Evolutionary conservation across 1,284 basidiomycete genomes (phyloP).

Genomic region (Ustilago bromivora): DNA sequence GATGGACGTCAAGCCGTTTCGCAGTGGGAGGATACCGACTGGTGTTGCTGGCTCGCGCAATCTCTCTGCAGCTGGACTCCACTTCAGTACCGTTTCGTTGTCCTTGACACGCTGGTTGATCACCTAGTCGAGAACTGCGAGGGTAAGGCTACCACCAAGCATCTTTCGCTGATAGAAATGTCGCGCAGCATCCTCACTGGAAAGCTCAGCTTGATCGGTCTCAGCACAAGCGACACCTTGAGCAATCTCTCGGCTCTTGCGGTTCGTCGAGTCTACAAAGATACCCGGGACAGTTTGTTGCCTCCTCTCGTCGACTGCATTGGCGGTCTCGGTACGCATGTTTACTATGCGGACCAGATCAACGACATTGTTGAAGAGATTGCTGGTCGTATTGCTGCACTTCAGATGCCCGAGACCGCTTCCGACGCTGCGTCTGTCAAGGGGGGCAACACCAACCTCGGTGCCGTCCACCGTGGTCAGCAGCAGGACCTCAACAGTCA

Average conservation of each 20-base stretch:
- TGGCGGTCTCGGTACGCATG: conserved; percentile 84
- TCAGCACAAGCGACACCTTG: conserved; percentile 90
- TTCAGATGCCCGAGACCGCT: conserved; percentile 77
- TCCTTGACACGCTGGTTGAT: conserved; percentile 87
- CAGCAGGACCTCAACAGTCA: conserved; percentile 45
- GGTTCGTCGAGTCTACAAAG: conserved; percentile 76
- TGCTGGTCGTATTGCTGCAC: conserved; percentile 78
- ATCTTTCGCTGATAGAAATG: conserved; percentile 82
- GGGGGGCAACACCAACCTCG: conserved; percentile 68
- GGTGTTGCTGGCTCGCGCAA: conserved; percentile 85
- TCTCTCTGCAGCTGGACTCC: conserved; percentile 84
- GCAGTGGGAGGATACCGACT: conserved; percentile 80
- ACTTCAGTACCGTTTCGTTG: conserved; percentile 90
- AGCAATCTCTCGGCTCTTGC: conserved; percentile 75
- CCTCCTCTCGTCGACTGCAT: conserved; percentile 82
- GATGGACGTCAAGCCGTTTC: conserved; percentile 33
- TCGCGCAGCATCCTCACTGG: conserved; percentile 83
- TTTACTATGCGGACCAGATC: conserved; percentile 96
- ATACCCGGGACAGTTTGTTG: conserved; percentile 75
- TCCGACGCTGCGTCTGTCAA: conserved; percentile 56
- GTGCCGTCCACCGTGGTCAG: conserved; percentile 51
- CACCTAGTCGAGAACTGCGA: conserved; percentile 80
- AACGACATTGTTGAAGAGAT: conserved; percentile 90
- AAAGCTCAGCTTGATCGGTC: conserved; percentile 83
- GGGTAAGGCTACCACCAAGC: conserved; percentile 74